Percentiles rank a stretch among this genome's conserved stretches.
Conservation (phyloP, 176 grass and related monocot species). For the Triticum dicoccoides region DNA sequence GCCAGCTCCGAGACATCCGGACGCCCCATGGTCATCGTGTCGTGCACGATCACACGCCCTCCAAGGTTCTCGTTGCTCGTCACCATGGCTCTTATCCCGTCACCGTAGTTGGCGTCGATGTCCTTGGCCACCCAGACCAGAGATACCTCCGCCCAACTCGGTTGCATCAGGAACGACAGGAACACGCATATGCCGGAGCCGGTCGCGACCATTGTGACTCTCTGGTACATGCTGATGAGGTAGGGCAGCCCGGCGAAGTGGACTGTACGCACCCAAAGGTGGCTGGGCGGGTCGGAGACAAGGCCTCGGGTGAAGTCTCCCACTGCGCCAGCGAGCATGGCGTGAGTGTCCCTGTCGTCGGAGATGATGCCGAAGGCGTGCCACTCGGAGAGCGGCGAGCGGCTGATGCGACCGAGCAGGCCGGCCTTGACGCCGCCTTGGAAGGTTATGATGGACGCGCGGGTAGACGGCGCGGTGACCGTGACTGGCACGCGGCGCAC, state of each 20-base stretch:
- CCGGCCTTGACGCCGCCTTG: constrained; percentile 50
- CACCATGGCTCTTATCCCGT: constrained; percentile 47
- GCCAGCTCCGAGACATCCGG: constrained; percentile 48
- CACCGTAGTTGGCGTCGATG: constrained; percentile 66
- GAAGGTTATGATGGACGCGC: constrained; percentile 64
- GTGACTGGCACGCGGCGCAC: constrained; percentile 52
- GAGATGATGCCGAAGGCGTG: constrained; percentile 87
- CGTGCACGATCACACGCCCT: constrained; percentile 51
- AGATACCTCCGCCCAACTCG: constrained; percentile 49
- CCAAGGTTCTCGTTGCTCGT: constrained; percentile 5
- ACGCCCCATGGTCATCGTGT: constrained; percentile 55
- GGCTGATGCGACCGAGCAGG: constrained; percentile 68
- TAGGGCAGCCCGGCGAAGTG: constrained; percentile 66
- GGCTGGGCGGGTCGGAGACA: constrained; percentile 42
- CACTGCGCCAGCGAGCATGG: constrained; percentile 73
- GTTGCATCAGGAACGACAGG: constrained; percentile 66
- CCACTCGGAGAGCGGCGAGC: constrained; percentile 75
- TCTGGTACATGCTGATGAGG: constrained; percentile 65
- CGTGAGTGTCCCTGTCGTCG: constrained; percentile 25
- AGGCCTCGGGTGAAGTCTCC: constrained; percentile 65
- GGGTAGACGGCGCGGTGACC: constrained; percentile 49
- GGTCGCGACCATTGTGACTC: constrained; percentile 58
- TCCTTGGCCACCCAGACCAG: constrained; percentile 77
- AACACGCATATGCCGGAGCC: constrained; percentile 83
- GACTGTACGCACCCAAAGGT: constrained; percentile 64